phyloP scores from a whole-genome alignment of 352 stramenopile species.

The Globisporangium paroecandrum region DNA sequence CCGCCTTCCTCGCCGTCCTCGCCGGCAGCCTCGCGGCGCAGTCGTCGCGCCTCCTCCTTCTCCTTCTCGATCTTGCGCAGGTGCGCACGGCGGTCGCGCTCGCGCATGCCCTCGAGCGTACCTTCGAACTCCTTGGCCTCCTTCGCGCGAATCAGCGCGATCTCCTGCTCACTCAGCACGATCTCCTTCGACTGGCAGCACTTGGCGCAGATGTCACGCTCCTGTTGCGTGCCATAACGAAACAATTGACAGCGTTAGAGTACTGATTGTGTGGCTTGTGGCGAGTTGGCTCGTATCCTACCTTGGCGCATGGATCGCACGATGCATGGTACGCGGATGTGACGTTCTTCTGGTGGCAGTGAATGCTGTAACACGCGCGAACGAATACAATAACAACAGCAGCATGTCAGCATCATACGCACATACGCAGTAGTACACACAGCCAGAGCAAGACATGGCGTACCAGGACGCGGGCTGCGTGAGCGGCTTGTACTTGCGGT shows the following conservation, averaged over 20 bases:
- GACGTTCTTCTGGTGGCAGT: conserved; percentile 91
- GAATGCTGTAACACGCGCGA: conserved; percentile 60
- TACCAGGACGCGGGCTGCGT: conserved; percentile 92
- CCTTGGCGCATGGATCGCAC: conserved; percentile 87
- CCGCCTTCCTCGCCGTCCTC: conserved; percentile 23
- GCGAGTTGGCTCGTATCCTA: conserved; percentile 14
- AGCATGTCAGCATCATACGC: neutral
- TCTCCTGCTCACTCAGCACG: conserved; percentile 37
- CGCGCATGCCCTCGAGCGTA: conserved; percentile 62
- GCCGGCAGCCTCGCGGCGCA: conserved; percentile 22
- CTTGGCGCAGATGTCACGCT: conserved; percentile 87
- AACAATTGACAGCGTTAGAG: neutral
- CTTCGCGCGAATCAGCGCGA: conserved; percentile 43
- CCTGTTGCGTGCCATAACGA: conserved; percentile 16
- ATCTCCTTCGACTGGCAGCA: conserved; percentile 81
- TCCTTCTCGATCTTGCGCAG: conserved; percentile 60
- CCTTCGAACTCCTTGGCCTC: conserved; percentile 51
- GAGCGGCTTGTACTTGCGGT: conserved; percentile 98
- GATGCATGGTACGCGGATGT: conserved; percentile 93
- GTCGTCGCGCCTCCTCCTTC: conserved; percentile 38
- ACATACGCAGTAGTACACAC: neutral
- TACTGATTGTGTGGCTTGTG: conserved; percentile 9
- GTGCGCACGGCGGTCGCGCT: conserved; percentile 72
- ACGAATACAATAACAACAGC: neutral
- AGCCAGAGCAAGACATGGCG: conserved; percentile 4